Base-by-base conservation (phyloP, 352 stramenopile species). In the Pythium brachiatum region DNA sequence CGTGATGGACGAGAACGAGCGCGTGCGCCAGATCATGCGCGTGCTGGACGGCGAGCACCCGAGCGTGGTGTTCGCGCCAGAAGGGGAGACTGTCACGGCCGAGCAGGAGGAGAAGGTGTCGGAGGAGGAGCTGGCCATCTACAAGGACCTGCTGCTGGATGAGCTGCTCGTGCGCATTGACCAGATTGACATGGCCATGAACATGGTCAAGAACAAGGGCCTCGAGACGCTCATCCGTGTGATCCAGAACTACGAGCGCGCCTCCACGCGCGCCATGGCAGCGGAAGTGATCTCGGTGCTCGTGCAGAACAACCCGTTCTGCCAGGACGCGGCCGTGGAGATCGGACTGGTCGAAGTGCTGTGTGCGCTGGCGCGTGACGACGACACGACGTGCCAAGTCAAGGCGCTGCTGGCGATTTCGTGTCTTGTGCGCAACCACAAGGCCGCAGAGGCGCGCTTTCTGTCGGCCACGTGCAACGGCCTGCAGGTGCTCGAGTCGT, bases 121-220 rank as follows among this genome's bases (percentile, higher is more conserved):
- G 26, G 68, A 74, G 16, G 77, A 93, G 32, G 84, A 94, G 53
- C 72, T 95, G 21, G 81, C 73, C 23, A 68, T 85, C 53, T 95
- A 95, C 72, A 89, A 90, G 60, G 84, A 95, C 53, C 67, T 60
- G 21, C 71, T 95, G 51, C 72, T 95, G 27, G 86, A 95, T 59
- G 86, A 95, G 64, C 75, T 95, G 58, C 72, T 95, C 64, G 86
- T 77, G 55, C 83, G 84, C 60, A 84, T 95, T 23, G 86, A 94
- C 69, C 84, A 95, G 73, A 90, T 95, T 52, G 86, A 95, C 74
- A 94, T 91, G 36, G 84, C 86, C 32, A 87, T 90, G 72, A 94
- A 92, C 74, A 93, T 95, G 44, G 74, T 86, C 64, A 95, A 95
- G 73, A 90, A 90, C 78, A 72, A 86, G 18, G 86, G 84, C 0